These are phyloP conservation scores for Leishmania turanica DNA, from an alignment of 208 protist genomes.

Conservation along the genomic window DNA sequence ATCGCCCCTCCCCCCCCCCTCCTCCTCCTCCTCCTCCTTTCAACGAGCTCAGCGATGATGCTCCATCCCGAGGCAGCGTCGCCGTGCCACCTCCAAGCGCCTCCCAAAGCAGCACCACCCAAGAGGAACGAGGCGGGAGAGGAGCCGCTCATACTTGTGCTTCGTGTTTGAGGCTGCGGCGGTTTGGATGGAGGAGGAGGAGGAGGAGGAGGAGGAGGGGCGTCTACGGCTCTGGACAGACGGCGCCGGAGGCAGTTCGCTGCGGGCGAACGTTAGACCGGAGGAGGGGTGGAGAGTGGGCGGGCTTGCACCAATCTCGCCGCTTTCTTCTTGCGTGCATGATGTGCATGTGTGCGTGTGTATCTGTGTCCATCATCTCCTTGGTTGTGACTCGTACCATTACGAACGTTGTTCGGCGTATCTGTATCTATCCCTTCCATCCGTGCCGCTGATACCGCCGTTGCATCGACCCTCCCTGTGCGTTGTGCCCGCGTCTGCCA, in stretches of 20 bases:
- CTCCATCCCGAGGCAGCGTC: background rate
- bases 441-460: background rate
- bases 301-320: background rate
- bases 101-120: background rate
- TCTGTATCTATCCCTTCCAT: background rate
- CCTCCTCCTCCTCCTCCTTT: background rate
- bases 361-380: background rate
- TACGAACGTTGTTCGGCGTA: background rate
- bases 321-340: too few species aligned
- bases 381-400: background rate
- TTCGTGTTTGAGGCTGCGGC: background rate
- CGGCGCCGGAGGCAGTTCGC: background rate
- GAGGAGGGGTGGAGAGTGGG: background rate
- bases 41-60: background rate
- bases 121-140: background rate
- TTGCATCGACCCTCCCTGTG: background rate
- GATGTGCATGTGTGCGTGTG: constrained; percentile 16
- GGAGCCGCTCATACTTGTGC: too few species aligned
- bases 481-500: background rate
- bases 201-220: background rate
- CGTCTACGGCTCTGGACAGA: background rate
- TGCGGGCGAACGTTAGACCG: background rate
- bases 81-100: background rate
- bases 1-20: background rate
- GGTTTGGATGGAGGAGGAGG: too few species aligned